A percentile compares a stretch with the other conserved stretches of the same genome.
Conservation (phyloP, 2,329 filamentous ascomycete genomes). For the Claviceps spartinae region DNA sequence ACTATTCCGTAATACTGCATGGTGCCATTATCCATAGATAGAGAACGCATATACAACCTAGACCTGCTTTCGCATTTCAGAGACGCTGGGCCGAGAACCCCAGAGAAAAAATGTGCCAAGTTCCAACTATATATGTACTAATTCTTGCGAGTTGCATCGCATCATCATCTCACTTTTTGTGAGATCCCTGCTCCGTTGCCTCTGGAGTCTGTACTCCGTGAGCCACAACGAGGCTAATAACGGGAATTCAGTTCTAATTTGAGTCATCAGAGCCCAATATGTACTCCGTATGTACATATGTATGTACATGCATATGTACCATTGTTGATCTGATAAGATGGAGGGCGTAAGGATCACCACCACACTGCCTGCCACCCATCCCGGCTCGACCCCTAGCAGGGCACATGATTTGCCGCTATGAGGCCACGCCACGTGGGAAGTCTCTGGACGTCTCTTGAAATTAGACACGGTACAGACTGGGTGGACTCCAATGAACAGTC, state of each 20-base stretch:
- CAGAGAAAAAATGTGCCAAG: too few species aligned
- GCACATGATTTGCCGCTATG: not conserved
- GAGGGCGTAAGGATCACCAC: not conserved
- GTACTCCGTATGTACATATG: not conserved
- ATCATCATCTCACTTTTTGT: not conserved
- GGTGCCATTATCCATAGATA: too few species aligned
- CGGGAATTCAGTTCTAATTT: not conserved
- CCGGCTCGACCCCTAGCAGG: not conserved
- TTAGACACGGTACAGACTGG: too few species aligned
- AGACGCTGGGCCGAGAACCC: not conserved
- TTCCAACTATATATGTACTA: not conserved
- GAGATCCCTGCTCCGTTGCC: not conserved
- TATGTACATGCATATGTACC: not conserved
- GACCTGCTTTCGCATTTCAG: not conserved
- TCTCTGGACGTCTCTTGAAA: too few species aligned
- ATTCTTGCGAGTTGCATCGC: not conserved
- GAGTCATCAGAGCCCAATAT: not conserved
- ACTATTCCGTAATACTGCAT: too few species aligned
- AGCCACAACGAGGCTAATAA: not conserved
- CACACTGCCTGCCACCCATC: not conserved
- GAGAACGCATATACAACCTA: not conserved
- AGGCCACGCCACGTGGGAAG: too few species aligned
- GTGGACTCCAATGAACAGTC: too few species aligned
- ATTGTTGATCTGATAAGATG: constrained; percentile 6
- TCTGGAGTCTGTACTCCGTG: not conserved